Evolutionary conservation across 257 asterid genomes (phyloP).

Genomic region (Buddleja alternifolia): DNA sequence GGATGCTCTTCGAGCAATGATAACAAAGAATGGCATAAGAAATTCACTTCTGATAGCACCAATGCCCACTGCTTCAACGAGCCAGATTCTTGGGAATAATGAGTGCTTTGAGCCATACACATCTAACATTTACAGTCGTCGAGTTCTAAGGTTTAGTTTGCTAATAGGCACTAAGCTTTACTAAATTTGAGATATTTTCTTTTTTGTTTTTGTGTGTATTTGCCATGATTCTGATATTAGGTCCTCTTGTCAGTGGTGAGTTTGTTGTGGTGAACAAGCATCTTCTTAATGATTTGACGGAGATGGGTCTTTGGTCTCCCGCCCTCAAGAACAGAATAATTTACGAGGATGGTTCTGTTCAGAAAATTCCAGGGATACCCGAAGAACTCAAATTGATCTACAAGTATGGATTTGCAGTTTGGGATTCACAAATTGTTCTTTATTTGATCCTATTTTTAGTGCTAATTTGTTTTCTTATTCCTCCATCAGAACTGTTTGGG

Average conservation of each 20-base stretch:
- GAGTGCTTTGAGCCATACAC: conserved; percentile 99
- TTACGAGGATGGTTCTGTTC: conserved; percentile 89
- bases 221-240: conserved; percentile 25
- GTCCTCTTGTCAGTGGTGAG: conserved; percentile 67
- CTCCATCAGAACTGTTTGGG: conserved; percentile 86
- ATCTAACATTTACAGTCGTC: conserved; percentile 87
- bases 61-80: conserved; percentile 99
- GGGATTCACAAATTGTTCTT: conserved; percentile 2
- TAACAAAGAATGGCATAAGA: conserved; percentile 69
- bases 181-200: too few relatives aligned
- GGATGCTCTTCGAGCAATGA: conserved; percentile 68
- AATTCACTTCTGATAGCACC: conserved; percentile 96
- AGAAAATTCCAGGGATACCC: conserved; percentile 75
- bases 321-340: conserved; percentile 77
- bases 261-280: conserved; percentile 98
- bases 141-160: conserved; percentile 73
- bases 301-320: conserved; percentile 97
- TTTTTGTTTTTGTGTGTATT: conserved; percentile 7
- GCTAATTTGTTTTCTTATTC: conserved; percentile 25
- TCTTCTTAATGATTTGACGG: conserved; percentile 88
- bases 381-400: conserved; percentile 70
- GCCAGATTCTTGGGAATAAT: conserved; percentile 98
- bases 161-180: neutral
- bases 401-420: conserved; percentile 59
- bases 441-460: neutral